These are phyloP conservation scores for Penicillium paradoxum DNA, from an alignment of 495 filamentous ascomycete species.

Conservation along the genomic window DNA sequence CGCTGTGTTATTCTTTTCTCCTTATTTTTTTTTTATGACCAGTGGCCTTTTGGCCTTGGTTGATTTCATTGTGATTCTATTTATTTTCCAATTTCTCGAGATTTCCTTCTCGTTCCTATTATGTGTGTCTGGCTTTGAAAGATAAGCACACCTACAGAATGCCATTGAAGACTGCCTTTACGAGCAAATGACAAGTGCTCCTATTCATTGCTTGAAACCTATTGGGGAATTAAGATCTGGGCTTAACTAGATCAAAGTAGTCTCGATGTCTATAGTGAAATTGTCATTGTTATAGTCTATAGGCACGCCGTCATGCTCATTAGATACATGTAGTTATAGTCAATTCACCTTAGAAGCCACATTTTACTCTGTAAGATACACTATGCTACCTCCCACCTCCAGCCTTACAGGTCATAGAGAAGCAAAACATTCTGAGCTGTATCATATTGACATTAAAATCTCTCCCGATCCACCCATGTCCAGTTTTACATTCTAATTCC, in stretches of 20 bases:
- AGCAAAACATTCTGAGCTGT: neutral
- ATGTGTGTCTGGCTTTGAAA: slow-evolving; percentile 1
- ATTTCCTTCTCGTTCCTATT: neutral
- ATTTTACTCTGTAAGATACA: neutral
- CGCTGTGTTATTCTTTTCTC: slow-evolving; percentile 4
- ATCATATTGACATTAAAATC: neutral
- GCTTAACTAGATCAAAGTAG: neutral
- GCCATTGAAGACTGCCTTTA: slow-evolving; percentile 12
- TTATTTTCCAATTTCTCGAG: neutral
- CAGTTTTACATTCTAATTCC: slow-evolving; percentile 10
- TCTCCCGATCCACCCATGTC: neutral
- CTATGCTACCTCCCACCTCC: neutral
- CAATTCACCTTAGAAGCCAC: too few relatives aligned
- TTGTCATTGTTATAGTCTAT: neutral
- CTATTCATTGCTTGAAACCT: neutral
- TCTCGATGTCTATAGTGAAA: neutral
- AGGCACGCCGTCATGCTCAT: too few relatives aligned
- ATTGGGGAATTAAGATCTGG: neutral
- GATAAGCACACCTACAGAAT: slow-evolving; percentile 18
- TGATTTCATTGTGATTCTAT: slow-evolving; percentile 9
- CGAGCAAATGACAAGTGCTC: neutral
- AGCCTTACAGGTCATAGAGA: neutral
- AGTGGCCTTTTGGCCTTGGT: slow-evolving; percentile 6
- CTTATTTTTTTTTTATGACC: neutral
- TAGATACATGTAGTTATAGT: neutral